phyloP scores from a whole-genome alignment of 2,329 filamentous ascomycete genomes.

The Cladosporium sp. region DNA sequence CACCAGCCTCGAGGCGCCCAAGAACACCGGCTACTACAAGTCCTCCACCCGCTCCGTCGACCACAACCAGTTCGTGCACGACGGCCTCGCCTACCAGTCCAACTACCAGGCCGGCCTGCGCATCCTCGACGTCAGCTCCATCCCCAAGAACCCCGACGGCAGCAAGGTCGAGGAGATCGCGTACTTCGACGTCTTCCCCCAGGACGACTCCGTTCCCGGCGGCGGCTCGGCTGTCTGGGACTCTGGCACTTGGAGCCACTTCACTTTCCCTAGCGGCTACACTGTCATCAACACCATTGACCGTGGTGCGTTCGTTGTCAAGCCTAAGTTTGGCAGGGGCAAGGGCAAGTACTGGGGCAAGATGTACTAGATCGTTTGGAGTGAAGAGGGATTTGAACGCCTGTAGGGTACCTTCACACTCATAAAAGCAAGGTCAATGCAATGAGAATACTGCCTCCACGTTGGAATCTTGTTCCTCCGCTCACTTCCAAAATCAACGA shows the following conservation, averaged over 20 bases:
- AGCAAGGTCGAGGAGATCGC: conserved; percentile 41
- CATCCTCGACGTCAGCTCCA: conserved; percentile 32
- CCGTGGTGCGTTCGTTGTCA: conserved; percentile 45
- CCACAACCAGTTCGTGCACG: conserved; percentile 38
- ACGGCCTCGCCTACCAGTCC: conserved; percentile 33
- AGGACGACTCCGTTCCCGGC: conserved; percentile 40
- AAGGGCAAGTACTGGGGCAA: conserved; percentile 12
- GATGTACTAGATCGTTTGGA: neutral
- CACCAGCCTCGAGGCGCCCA: conserved; percentile 37
- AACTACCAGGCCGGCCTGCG: conserved; percentile 34
- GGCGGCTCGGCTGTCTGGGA: conserved; percentile 19
- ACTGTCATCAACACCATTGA: conserved; percentile 50
- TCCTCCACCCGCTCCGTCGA: conserved; percentile 32
- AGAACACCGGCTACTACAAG: conserved; percentile 37
- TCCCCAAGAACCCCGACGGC: conserved; percentile 40
- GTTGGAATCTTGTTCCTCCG: no score
- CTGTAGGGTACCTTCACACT: no score
- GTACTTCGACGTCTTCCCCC: conserved; percentile 48
- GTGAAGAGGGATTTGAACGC: no score
- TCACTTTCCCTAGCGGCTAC: conserved; percentile 45
- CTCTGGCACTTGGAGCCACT: conserved; percentile 42
- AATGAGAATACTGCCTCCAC: no score
- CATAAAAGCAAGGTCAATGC: no score
- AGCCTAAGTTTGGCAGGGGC: conserved; percentile 21
- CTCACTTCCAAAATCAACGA: no score